Percentiles rank a stretch among this genome's conserved stretches.
These are phyloP conservation scores for Cercospora zeina DNA, from an alignment of 2,329 filamentous ascomycete genomes.

Conservation along the genomic window DNA sequence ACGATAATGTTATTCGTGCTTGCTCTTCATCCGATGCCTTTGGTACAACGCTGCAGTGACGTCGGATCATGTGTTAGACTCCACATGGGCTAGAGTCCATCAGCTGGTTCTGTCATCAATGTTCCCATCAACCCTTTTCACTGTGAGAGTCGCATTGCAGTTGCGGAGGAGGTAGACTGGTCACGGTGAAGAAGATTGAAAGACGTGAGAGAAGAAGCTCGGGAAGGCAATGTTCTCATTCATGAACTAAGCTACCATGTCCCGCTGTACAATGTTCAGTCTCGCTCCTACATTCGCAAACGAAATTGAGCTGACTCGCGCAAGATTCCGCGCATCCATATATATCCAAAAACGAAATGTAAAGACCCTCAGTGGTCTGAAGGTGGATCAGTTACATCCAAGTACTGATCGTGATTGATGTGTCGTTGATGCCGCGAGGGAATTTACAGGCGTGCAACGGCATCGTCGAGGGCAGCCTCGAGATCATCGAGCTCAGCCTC, in stretches of 20 bases:
- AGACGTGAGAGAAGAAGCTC: neutral
- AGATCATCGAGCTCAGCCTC: slow-evolving; percentile 17
- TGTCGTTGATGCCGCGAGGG: neutral
- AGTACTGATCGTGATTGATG: slow-evolving; percentile 11
- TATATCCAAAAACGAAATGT: neutral
- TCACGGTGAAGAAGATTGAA: neutral
- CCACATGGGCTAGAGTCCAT: too few species aligned
- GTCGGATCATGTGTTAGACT: too few species aligned
- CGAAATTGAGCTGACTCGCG: slow-evolving; percentile 11
- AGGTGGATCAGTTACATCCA: slow-evolving; percentile 14
- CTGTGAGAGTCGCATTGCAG: too few species aligned
- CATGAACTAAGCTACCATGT: slow-evolving; percentile 5
- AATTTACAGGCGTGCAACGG: slow-evolving; percentile 15
- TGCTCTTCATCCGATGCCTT: neutral
- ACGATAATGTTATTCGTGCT: neutral
- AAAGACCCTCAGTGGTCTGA: slow-evolving; percentile 1
- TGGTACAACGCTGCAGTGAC: too few species aligned
- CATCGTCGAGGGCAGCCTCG: slow-evolving; percentile 17
- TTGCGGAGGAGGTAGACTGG: neutral
- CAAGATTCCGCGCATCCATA: slow-evolving; percentile 14
- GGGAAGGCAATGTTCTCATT: slow-evolving; percentile 1
- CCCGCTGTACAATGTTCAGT: slow-evolving; percentile 13
- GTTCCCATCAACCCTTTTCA: too few species aligned
- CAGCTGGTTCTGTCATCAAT: too few species aligned
- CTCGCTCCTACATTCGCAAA: neutral